These are phyloP conservation scores for Babjeviella inositovora DNA, from an alignment of 805 yeast genomes.

Conservation along the genomic window DNA sequence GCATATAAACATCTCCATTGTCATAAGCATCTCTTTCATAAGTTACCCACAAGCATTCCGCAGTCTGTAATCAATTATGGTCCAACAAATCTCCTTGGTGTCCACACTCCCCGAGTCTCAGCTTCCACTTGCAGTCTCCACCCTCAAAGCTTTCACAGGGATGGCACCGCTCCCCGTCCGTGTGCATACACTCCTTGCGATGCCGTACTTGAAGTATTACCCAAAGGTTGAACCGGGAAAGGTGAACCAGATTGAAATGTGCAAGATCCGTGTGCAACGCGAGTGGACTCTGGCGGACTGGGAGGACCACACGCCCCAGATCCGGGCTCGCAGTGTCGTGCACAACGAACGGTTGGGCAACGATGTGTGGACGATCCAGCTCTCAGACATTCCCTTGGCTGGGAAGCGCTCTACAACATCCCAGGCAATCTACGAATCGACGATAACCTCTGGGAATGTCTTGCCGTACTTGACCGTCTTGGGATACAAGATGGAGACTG, in stretches of 20 bases:
- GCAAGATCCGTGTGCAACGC: constrained; percentile 29
- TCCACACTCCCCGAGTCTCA: constrained; percentile 23
- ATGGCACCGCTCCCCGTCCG: constrained; percentile 23
- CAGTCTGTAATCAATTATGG: constrained; percentile 16
- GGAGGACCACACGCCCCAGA: not conserved
- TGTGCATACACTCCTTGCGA: constrained; percentile 30
- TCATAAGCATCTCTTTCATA: too few species aligned
- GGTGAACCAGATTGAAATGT: constrained; percentile 39
- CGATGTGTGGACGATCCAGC: constrained; percentile 44
- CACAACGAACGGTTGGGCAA: constrained; percentile 5
- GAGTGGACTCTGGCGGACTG: constrained; percentile 17
- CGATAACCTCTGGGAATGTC: constrained; percentile 31
- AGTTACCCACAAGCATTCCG: too few species aligned
- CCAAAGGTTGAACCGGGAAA: constrained; percentile 41
- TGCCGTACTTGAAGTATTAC: constrained; percentile 31
- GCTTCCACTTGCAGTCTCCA: constrained; percentile 22
- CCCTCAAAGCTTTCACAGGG: constrained; percentile 37
- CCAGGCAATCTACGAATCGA: constrained; percentile 54
- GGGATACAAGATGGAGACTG: constrained; percentile 54
- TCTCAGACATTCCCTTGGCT: constrained; percentile 63
- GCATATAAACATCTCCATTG: too few species aligned
- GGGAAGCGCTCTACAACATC: constrained; percentile 47
- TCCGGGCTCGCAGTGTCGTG: constrained; percentile 4
- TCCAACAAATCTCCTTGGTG: constrained; percentile 34
- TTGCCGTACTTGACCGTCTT: constrained; percentile 35